Evolutionary conservation across 495 filamentous ascomycete genomes (phyloP).

Genomic region (Aspergillus campestris): DNA sequence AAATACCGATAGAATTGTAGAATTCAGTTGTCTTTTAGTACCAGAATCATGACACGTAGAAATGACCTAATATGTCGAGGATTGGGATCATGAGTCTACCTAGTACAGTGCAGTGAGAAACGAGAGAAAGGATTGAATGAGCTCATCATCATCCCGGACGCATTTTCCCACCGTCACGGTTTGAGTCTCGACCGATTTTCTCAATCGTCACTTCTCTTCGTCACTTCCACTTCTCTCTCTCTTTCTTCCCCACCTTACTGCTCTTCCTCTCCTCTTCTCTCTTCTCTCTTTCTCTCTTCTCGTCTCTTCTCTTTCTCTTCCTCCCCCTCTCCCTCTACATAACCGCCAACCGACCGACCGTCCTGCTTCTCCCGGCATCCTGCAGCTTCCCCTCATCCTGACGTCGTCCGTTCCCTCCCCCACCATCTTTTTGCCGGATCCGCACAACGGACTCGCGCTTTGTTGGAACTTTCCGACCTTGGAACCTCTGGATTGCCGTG

Average conservation of each 20-base stretch:
- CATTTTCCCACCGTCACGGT: not conserved
- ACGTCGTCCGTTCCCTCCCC: not conserved
- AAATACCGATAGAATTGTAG: conserved; percentile 1
- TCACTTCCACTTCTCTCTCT: not conserved
- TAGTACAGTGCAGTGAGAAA: no score
- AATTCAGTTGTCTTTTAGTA: no score
- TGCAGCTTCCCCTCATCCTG: not conserved
- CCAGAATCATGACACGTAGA: no score
- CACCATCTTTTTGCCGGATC: conserved; percentile 1
- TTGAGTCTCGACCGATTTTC: not conserved
- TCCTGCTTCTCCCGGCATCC: no score
- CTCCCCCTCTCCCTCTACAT: conserved; percentile 5
- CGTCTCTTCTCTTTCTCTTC: conserved; percentile 1
- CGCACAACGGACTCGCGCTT: conserved; percentile 7
- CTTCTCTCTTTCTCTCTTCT: conserved; percentile 1
- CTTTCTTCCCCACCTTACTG: not conserved
- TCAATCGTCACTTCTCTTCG: not conserved
- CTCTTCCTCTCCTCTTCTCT: not conserved
- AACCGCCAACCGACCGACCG: not conserved
- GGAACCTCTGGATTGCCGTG: conserved; percentile 6
- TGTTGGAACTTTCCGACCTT: conserved; percentile 7
- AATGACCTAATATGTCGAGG: no score
- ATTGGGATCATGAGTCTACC: no score
- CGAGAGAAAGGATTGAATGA: no score
- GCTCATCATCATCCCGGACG: not conserved